Percentiles rank a stretch among this genome's conserved stretches.
Conservation (phyloP, 2,329 filamentous ascomycete genomes). For the Xylaria sp. region DNA sequence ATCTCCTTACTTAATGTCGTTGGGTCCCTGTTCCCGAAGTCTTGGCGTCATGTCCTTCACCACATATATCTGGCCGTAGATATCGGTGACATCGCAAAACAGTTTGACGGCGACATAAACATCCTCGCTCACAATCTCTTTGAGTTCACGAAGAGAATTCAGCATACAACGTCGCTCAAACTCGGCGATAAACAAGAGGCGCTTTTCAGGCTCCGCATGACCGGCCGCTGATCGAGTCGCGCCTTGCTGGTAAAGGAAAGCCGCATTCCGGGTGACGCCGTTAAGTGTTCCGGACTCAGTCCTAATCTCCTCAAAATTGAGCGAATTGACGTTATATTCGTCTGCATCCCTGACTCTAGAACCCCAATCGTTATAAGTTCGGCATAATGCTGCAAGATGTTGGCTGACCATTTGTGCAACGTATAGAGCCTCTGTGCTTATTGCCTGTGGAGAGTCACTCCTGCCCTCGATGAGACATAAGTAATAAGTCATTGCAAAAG, state of each 20-base stretch:
- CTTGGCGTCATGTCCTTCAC: slow-evolving; percentile 3
- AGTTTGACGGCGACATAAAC: slow-evolving; percentile 1
- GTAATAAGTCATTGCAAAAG: slow-evolving; percentile 1
- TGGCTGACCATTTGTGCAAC: slow-evolving; percentile 2
- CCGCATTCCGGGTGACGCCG: not conserved
- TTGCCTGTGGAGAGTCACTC: not conserved
- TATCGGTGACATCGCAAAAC: slow-evolving; percentile 1
- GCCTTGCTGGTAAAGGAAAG: not conserved
- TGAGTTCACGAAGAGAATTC: not conserved
- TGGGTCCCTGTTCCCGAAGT: not conserved
- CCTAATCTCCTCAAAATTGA: not conserved
- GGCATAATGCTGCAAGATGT: not conserved
- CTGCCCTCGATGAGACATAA: slow-evolving; percentile 1
- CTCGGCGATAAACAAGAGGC: slow-evolving; percentile 4
- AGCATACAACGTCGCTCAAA: not conserved
- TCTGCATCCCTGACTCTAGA: not conserved
- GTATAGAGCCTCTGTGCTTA: slow-evolving; percentile 1
- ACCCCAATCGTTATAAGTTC: not conserved
- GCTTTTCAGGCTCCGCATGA: not conserved
- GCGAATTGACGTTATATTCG: not conserved
- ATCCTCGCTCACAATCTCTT: not conserved
- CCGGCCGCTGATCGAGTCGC: not conserved
- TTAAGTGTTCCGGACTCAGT: not conserved
- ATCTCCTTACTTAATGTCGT: not conserved
- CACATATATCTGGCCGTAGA: slow-evolving; percentile 5